Evolutionary conservation across 805 yeast genomes (phyloP), one percentile per base, ranked within the genome.

Genomic region (Saturnispora diversa): DNA sequence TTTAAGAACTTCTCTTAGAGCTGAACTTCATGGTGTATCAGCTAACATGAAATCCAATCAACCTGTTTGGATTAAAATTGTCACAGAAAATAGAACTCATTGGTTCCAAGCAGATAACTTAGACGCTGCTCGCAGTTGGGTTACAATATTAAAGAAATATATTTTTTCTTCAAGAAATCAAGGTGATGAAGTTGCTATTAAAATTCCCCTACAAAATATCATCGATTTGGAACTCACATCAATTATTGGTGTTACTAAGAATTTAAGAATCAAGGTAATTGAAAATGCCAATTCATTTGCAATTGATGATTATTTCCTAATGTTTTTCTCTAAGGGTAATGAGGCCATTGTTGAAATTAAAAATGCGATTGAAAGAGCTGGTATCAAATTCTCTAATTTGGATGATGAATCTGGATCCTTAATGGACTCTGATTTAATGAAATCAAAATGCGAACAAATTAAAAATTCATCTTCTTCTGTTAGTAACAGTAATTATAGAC

Each of bases 41-140:
- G 43, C 46, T 34, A 31, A 47, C 37, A 13, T 48, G 43, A 39
- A 50, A 47, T 33, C 55, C 51, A 32, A 47, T 10, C 49, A 49
- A 23, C 60, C 63, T 1, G 55, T 54, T 17, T 75, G 80, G 71
- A 75, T 88, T 51, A 67, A 70, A 32, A 61, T 90, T 19, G 58
- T 69, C 2, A 77, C 86, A 2, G 75, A 70, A 31, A 65, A 69
- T 23, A 72, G 75, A 47, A 68, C 74, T 0, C 79, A 79, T 56
- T 68, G 70, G 30, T 82, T 88, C 50, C 70, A 72, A 46, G 83
- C 94, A 2, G 96, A 88, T 52, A 77, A 81, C 19, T 60, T 73
- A 12, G 76, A 69, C 45, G 64, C 80, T 6, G 97, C 97, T 0
- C 69, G 83, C 44, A 72, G 79, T 13, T 90, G 97, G 97, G 79